Evolutionary conservation across 2,329 filamentous ascomycete species (phyloP), one percentile per base, ranked within the genome.

Genomic region (Aspergillus udagawae): DNA sequence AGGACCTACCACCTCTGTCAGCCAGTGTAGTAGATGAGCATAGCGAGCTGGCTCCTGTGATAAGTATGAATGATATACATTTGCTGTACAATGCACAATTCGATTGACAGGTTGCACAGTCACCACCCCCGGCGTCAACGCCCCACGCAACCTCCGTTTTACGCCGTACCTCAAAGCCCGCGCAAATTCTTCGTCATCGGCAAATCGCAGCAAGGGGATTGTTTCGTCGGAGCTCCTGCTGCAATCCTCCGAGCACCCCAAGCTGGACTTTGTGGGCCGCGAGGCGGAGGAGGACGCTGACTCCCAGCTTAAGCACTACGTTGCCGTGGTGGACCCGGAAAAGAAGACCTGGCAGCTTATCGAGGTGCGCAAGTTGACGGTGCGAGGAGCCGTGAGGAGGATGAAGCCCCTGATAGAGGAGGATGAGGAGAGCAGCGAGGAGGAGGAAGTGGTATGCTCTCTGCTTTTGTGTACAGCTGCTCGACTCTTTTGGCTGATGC

Each of bases 221-320:
- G 51, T 68, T 27, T 62, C 74, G 6, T 77, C 80, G 45, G 79
- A 84, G 55, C 68, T 86, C 6, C 77, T 87, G 38, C 77, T 87
- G 9, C 84, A 87, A 59, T 85, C 84, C 5, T 85, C 83, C 27
- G 75, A 81, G 51, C 85, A 87, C 61, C 76, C 82, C 14, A 82
- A 80, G 53, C 77, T 87, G 53, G 83, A 87, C 70, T 87, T 85
- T 63, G 77, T 78, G 21, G 85, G 82, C 23, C 75, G 75, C 38
- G 77, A 79, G 64, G 74, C 73, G 28, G 77, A 80, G 57, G 79
- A 82, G 54, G 74, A 77, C 44, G 75, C 79, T 51, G 80, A 84
- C 56, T 79, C 77, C 29, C 73, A 80, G 58, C 69, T 83, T 56
- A 82, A 82, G 62, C 83, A 87, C 72, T 88, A 87, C 63, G 70